These are phyloP conservation scores for Cubamyces sp. DNA, from an alignment of 768 basidiomycete species.

Conservation along the genomic window DNA sequence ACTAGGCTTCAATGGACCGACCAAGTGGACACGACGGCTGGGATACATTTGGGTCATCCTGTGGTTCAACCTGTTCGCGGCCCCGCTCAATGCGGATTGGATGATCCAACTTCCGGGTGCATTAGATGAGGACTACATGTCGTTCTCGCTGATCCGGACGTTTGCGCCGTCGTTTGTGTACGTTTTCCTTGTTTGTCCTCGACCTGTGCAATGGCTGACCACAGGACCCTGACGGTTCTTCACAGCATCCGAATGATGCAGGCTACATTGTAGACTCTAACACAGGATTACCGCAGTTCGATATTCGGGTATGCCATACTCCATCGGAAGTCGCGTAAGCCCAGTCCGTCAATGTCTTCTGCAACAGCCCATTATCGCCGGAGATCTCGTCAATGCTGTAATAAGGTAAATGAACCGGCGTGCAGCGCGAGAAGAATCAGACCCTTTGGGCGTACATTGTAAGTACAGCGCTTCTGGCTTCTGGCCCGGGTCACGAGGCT, in stretches of 20 bases:
- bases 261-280: not conserved
- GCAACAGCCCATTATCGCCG: too few species aligned
- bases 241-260: not conserved
- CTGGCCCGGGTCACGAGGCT: too few species aligned
- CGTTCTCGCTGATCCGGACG: slow-evolving; percentile 6
- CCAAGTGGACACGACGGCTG: not conserved
- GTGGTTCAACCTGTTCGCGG: slow-evolving; percentile 15
- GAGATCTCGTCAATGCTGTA: too few species aligned
- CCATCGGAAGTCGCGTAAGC: too few species aligned
- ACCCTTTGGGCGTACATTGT: too few species aligned
- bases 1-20: not conserved
- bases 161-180: not conserved
- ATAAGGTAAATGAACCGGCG: too few species aligned
- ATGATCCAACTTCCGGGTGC: not conserved
- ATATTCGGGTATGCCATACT: too few species aligned
- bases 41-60: slow-evolving; percentile 21
- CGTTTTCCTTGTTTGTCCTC: not conserved
- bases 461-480: too few species aligned
- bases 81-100: slow-evolving; percentile 9
- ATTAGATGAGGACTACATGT: not conserved
- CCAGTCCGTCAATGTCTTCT: too few species aligned
- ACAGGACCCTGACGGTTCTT: not conserved
- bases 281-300: too few species aligned
- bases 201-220: not conserved
- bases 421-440: too few species aligned